These are phyloP conservation scores for Chalciporus sp. DNA, from an alignment of 1,284 basidiomycete species.

Conservation along the genomic window DNA sequence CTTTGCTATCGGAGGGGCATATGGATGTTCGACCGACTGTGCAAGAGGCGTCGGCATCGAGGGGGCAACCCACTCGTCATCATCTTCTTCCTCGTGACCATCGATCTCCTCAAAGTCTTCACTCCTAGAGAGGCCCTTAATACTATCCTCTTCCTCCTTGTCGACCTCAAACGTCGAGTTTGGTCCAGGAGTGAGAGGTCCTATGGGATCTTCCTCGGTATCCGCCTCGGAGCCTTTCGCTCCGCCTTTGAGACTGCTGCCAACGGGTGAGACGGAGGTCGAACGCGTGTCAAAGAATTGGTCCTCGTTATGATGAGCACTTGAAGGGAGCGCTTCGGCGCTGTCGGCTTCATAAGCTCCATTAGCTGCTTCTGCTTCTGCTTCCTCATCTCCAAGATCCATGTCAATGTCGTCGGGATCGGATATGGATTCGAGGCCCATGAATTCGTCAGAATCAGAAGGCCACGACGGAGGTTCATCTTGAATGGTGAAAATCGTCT, in stretches of 20 bases:
- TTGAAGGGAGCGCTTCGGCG: conserved; percentile 18
- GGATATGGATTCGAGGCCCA: conserved; percentile 79
- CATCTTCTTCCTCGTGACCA: conserved; percentile 37
- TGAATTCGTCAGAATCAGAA: conserved; percentile 70
- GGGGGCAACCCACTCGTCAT: conserved; percentile 67
- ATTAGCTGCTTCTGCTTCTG: too few species aligned
- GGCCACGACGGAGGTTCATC: conserved; percentile 87
- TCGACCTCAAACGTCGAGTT: conserved; percentile 48
- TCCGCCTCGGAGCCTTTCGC: conserved; percentile 54
- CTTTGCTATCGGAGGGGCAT: conserved; percentile 35
- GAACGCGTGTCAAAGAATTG: conserved; percentile 52
- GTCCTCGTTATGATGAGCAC: conserved; percentile 35
- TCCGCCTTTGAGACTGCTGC: conserved; percentile 38
- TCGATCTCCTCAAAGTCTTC: conserved; percentile 39
- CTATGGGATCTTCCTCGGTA: conserved; percentile 68
- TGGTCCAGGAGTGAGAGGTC: conserved; percentile 65
- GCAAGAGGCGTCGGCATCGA: conserved; percentile 40
- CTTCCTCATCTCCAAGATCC: conserved; percentile 45
- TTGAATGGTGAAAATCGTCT: conserved; percentile 80
- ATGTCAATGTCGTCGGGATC: conserved; percentile 72
- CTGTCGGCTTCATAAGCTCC: conserved; percentile 36
- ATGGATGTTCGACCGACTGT: conserved; percentile 35
- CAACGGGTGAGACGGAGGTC: conserved; percentile 41
- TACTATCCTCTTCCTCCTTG: conserved; percentile 16
- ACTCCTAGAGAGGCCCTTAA: conserved; percentile 18